phyloP scores from a whole-genome alignment of 2,329 filamentous ascomycete species.

The Beauveria australis region DNA sequence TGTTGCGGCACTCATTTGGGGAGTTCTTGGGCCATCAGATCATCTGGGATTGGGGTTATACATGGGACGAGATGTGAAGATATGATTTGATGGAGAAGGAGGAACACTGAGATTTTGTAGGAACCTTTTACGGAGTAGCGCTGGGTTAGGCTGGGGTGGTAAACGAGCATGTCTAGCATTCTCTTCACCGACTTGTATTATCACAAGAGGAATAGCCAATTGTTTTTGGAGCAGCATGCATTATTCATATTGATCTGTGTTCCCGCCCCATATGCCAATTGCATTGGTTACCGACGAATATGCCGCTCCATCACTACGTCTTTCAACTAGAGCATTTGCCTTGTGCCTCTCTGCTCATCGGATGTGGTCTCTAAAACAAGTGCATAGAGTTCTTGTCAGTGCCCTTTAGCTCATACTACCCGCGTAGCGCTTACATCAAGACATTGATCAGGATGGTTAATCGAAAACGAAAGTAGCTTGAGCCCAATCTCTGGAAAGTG shows the following conservation, averaged over 20 bases:
- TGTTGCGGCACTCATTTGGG: not conserved
- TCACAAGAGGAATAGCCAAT: not conserved
- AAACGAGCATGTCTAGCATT: conserved; percentile 2
- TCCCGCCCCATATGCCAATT: not conserved
- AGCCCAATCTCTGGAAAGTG: no score
- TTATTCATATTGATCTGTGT: not conserved
- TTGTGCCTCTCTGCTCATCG: not conserved
- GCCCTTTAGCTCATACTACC: not conserved
- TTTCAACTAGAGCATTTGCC: not conserved
- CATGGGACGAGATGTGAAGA: not conserved
- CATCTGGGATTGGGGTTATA: not conserved
- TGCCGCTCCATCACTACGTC: not conserved
- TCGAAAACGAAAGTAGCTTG: no score
- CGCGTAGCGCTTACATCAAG: not conserved
- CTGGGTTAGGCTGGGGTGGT: not conserved
- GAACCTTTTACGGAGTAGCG: not conserved
- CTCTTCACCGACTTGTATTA: not conserved
- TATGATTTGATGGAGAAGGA: not conserved
- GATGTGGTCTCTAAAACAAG: not conserved
- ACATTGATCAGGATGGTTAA: no score
- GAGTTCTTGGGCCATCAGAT: not conserved
- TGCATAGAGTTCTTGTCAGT: not conserved
- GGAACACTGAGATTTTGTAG: not conserved
- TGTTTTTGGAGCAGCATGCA: not conserved
- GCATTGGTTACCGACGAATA: no score